Percentiles rank a stretch among this genome's conserved stretches.
These are phyloP conservation scores for Chromera velia DNA, from an alignment of 73 alveolate species.

Conservation along the genomic window DNA sequence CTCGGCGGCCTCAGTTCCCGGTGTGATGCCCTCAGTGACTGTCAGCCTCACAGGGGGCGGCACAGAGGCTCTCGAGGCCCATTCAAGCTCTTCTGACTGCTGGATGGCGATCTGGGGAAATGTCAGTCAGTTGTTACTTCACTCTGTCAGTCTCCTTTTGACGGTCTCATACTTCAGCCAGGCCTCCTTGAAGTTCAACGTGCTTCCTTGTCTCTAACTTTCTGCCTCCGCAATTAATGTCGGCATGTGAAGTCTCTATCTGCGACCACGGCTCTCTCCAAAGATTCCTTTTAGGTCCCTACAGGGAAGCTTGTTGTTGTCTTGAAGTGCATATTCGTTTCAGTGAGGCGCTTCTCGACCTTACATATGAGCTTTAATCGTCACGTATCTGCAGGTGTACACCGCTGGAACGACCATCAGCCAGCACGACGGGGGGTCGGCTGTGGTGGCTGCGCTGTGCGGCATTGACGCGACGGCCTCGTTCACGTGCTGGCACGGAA, in stretches of 20 bases:
- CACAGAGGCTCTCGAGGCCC: constrained; percentile 11
- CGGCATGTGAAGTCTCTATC: too few relatives aligned
- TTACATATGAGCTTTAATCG: too few relatives aligned
- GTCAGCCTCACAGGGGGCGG: constrained; percentile 2
- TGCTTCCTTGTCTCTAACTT: too few relatives aligned
- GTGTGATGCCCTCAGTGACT: neutral
- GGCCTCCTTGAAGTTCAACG: neutral
- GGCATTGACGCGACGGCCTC: constrained; percentile 17
- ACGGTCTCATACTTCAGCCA: neutral
- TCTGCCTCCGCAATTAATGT: too few relatives aligned
- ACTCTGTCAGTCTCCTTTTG: neutral
- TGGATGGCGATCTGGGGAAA: constrained; percentile 21
- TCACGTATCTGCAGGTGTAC: constrained; percentile 12
- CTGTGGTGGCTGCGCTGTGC: constrained; percentile 18
- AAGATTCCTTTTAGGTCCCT: too few relatives aligned
- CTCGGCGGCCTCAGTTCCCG: neutral
- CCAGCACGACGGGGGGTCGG: constrained; percentile 27
- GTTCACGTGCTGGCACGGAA: neutral
- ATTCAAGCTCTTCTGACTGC: constrained; percentile 7
- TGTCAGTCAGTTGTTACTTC: neutral
- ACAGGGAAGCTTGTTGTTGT: too few relatives aligned
- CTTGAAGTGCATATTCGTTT: too few relatives aligned
- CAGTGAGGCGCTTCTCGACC: too few relatives aligned
- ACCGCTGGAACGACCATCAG: neutral
- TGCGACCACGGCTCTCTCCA: too few relatives aligned